Base-by-base conservation (phyloP, 345 rosid species). In the Pistacia vera region DNA sequence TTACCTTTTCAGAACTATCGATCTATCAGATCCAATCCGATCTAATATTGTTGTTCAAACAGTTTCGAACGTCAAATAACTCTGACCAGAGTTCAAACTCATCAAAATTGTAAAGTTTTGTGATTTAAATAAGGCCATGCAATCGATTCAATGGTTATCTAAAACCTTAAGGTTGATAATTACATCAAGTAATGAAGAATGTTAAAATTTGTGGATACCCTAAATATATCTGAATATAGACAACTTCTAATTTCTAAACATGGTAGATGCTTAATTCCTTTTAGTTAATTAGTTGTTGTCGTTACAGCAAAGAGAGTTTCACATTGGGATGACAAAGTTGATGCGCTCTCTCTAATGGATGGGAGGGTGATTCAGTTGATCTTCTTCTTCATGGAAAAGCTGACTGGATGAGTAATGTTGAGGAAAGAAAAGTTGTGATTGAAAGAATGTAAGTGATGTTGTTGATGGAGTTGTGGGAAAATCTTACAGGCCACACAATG, bases 381-480 rank as follows among this genome's bases (percentile, higher is more conserved):
- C 76, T 93, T 62, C 92, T 88, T 0, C 55, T 77, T 3, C 80
- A 74, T 7, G 87, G 83, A 7, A 89, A 86, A 36, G 86, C 82
- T 2, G 89, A 86, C 54, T 89, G 93, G 91, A 79, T 76, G 71
- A 64, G 61, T 25, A 20, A 30, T 28, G 63, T 35, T 11, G 78
- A 63, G 1, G 84, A 72, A 68, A 82, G 85, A 54, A 70, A 72
- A 35, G 82, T 87, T 30, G 12, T 52, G 0, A 63, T 89, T 54
- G 92, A 91, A 71, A 88, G 95, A 78, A 75, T 66, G 22, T 87
- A 52, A 82, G 86, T 63, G 90, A 89, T 73, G 55, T 68, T 1
- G 91, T 88, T 2, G 94, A 91, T 67, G 96, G 96, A 1, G 93
- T 93, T 57, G 22, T 93, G 74, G 97, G 93, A 17, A 85, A 91